Evolutionary conservation across 768 basidiomycete genomes (phyloP).

Genomic region (Pleurotus ostreatus): DNA sequence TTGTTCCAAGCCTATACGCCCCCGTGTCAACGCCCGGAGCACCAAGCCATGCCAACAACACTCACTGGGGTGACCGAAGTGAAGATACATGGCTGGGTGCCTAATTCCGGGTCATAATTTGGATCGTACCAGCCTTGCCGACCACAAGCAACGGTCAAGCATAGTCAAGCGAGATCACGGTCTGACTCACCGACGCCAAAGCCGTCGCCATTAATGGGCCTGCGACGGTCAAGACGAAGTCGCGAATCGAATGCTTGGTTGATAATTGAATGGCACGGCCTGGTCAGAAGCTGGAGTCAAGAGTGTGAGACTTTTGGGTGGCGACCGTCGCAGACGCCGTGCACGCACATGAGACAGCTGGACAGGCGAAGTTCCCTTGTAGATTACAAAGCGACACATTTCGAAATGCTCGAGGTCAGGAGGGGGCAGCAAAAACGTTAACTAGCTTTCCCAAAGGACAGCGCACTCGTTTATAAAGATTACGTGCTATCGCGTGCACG

Average conservation of each 20-base stretch:
- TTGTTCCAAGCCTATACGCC: constrained; percentile 88
- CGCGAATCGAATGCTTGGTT: constrained; percentile 97
- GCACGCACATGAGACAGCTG: constrained; percentile 73
- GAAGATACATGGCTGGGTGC: constrained; percentile 90
- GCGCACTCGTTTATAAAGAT: constrained; percentile 7
- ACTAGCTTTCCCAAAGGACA: no score
- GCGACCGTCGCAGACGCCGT: constrained; percentile 1
- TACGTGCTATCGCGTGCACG: constrained; percentile 5
- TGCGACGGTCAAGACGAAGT: constrained; percentile 71
- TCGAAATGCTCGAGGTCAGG: not conserved
- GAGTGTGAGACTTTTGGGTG: no score
- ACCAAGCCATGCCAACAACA: not conserved
- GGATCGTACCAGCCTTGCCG: constrained; percentile 89
- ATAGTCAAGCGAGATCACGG: not conserved
- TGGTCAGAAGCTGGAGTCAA: constrained; percentile 68
- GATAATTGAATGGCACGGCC: constrained; percentile 93
- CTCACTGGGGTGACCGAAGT: constrained; percentile 89
- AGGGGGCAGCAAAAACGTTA: no score
- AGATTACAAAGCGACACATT: constrained; percentile 92
- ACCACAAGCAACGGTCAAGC: not conserved
- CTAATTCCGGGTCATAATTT: constrained; percentile 76
- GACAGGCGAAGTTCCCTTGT: constrained; percentile 92
- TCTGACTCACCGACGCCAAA: constrained; percentile 82
- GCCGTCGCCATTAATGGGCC: constrained; percentile 94
- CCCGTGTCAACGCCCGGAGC: not conserved